A percentile compares a stretch with the other conserved stretches of the same genome.
These are phyloP conservation scores for Rossbeevera mucosa DNA, from an alignment of 768 basidiomycete genomes.

Conservation along the genomic window DNA sequence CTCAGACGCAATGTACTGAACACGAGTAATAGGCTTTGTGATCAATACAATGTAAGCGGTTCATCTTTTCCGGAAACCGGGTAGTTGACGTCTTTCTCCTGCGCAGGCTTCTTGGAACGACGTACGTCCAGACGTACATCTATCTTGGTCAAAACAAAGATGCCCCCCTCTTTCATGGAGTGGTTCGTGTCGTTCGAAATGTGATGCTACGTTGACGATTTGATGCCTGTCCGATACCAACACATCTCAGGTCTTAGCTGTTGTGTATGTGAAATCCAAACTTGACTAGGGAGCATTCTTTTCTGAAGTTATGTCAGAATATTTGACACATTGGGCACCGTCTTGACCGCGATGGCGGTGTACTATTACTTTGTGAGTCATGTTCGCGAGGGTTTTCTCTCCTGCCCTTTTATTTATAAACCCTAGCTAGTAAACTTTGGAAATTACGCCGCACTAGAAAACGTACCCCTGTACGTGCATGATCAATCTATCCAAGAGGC, in stretches of 20 bases:
- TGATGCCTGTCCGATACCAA: neutral
- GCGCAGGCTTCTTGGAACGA: conserved; percentile 4
- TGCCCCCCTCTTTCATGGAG: neutral
- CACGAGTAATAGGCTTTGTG: conserved; percentile 3
- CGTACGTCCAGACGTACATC: conserved; percentile 3
- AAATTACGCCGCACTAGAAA: neutral
- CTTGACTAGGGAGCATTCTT: neutral
- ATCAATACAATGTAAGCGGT: conserved; percentile 5
- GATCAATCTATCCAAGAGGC: neutral
- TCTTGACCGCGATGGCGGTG: neutral
- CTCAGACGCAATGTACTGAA: neutral
- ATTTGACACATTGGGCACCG: neutral
- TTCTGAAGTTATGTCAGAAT: neutral
- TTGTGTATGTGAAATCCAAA: neutral
- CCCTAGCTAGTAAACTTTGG: conserved; percentile 1
- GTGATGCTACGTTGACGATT: neutral
- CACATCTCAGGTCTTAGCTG: neutral
- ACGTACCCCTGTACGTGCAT: conserved; percentile 4
- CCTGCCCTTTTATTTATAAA: neutral
- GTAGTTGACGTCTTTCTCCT: neutral
- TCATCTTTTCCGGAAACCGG: neutral
- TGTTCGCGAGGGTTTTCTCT: neutral
- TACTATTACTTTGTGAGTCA: conserved; percentile 4
- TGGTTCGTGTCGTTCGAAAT: neutral
- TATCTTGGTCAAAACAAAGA: conserved; percentile 4